These are phyloP conservation scores for Aspergillus baeticus DNA, from an alignment of 495 filamentous ascomycete genomes.

Conservation along the genomic window DNA sequence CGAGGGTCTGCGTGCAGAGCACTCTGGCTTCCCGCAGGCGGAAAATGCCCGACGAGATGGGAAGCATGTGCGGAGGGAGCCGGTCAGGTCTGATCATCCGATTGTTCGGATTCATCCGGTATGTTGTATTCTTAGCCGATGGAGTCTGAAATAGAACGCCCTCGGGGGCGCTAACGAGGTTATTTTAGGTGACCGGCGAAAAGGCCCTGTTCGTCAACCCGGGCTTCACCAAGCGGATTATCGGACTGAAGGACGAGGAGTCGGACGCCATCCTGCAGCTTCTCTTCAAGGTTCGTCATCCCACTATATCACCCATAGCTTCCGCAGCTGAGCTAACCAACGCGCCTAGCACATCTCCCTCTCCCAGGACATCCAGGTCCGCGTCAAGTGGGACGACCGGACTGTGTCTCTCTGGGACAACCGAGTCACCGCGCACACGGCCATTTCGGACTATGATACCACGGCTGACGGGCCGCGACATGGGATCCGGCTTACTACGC, in stretches of 20 bases:
- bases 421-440: slow-evolving; percentile 48
- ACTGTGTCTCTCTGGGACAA: slow-evolving; percentile 49
- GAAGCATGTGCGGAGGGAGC: slow-evolving; percentile 64
- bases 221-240: slow-evolving; percentile 11
- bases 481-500: slow-evolving; percentile 47
- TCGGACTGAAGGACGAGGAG: slow-evolving; percentile 9
- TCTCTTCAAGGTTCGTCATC: background rate
- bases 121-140: background rate
- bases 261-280: slow-evolving; percentile 8
- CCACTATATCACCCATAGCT: too few species aligned
- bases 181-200: slow-evolving; percentile 1
- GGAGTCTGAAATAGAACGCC: background rate
- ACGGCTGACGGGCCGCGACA: slow-evolving; percentile 42
- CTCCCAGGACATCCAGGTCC: slow-evolving; percentile 45
- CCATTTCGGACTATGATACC: slow-evolving; percentile 51
- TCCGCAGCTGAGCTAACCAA: background rate
- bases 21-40: slow-evolving; percentile 71
- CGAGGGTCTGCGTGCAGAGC: slow-evolving; percentile 67
- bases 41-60: slow-evolving; percentile 59
- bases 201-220: slow-evolving; percentile 10
- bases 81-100: slow-evolving; percentile 66
- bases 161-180: background rate
- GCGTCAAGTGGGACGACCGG: slow-evolving; percentile 42
- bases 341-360: slow-evolving; percentile 35
- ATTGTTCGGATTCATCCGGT: slow-evolving; percentile 49